These are phyloP conservation scores for Aquilaria yunnanensis DNA, from an alignment of 345 rosid species.

Conservation along the genomic window DNA sequence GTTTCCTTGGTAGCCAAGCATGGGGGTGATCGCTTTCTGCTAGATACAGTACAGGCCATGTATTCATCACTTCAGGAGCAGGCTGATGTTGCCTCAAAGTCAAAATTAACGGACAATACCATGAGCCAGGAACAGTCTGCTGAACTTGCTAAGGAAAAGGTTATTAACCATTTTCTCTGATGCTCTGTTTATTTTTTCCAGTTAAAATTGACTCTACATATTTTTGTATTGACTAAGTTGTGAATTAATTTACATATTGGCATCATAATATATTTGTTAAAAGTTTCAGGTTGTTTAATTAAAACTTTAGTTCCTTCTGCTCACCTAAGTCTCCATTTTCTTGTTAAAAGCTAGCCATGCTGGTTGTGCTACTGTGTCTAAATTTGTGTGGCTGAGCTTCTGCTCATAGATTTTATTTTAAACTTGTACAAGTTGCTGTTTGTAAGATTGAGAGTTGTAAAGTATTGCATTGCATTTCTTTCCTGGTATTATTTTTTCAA, in stretches of 20 bases:
- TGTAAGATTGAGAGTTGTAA: too few relatives aligned
- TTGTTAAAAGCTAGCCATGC: too few relatives aligned
- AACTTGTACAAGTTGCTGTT: too few relatives aligned
- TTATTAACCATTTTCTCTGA: conserved; percentile 15
- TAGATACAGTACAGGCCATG: conserved; percentile 70
- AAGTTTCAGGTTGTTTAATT: too few relatives aligned
- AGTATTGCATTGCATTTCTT: too few relatives aligned
- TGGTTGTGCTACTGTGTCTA: too few relatives aligned
- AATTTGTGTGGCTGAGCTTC: too few relatives aligned
- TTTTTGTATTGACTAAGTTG: neutral
- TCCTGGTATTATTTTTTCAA: too few relatives aligned
- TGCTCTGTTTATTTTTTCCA: neutral
- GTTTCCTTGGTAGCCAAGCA: conserved; percentile 78
- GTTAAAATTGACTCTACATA: neutral
- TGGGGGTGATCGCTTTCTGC: conserved; percentile 85
- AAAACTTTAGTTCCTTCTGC: too few relatives aligned
- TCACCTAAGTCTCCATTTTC: too few relatives aligned
- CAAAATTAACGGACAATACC: conserved; percentile 34
- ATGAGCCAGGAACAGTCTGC: conserved; percentile 52
- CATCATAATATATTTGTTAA: too few relatives aligned
- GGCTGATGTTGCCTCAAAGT: conserved; percentile 37
- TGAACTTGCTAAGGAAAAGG: conserved; percentile 94
- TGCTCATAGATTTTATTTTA: too few relatives aligned
- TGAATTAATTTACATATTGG: neutral
- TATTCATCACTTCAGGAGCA: conserved; percentile 65